Evolutionary conservation across 1,284 basidiomycete species (phyloP), one percentile per base, ranked within the genome.

Genomic region (Heliocybe sulcata): DNA sequence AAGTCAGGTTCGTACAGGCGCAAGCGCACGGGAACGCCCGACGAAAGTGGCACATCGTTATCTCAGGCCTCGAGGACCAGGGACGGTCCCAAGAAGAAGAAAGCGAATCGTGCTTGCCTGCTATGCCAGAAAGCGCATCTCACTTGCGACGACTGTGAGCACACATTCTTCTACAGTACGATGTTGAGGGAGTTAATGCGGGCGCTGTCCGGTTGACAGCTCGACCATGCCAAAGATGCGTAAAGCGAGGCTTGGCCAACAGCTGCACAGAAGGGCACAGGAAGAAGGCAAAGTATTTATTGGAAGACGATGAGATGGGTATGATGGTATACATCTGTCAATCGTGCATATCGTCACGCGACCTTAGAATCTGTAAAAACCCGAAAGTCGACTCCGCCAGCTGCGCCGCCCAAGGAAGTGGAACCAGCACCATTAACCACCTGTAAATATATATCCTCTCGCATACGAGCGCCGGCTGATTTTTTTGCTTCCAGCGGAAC

Each of bases 221-320:
- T 56, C 88, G 96, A 55, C 96, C 96, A 25, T 99, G 96, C 73
- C 88, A 91, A 62, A 84, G 96, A 50, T 99, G 96, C 67, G 80
- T 94, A 54, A 98, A 96, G 72, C 94, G 96, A 60, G 94, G 94
- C 16, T 87, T 96, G 63, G 88, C 86, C 4, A 83, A 85, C 56
- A 88, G 85, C 57, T 99, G 96, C 67, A 87, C 88, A 35, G 96
- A 99, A 67, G 96, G 96, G 0, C 89, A 92, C 60, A 82, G 96
- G 61, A 99, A 99, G 75, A 98, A 98, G 73, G 96, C 96, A 23
- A 99, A 99, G 69, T 99, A 98, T 70, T 81, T 97, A 16, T 76
- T 94, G 59, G 92, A 96, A 68, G 92, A 94, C 51, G 90, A 92
- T 48, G 94, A 97, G 68, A 83, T 94, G 56, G 87, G 93, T 92